phyloP scores from a whole-genome alignment of 139 green algal species.

The Coccomyxa sp. region DNA sequence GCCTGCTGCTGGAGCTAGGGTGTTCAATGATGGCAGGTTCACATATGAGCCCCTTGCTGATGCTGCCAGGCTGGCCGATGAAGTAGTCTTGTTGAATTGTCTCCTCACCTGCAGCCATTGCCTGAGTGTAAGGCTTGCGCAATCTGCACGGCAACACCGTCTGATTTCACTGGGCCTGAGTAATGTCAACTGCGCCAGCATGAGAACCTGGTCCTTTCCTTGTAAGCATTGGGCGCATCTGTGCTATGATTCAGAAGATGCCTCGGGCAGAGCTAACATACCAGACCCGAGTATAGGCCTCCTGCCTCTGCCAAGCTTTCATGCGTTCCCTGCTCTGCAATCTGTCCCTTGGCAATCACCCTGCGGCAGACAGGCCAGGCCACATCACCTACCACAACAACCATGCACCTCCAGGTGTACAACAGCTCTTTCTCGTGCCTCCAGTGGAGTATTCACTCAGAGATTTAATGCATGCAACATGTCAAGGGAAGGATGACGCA shows the following conservation, averaged over 20 bases:
- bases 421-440: not conserved
- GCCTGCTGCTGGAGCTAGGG: not conserved
- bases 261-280: slow-evolving; percentile 36
- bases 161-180: too few species aligned
- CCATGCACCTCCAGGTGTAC: not conserved
- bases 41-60: not conserved
- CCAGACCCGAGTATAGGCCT: slow-evolving; percentile 54
- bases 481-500: not conserved
- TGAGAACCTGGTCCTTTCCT: too few species aligned
- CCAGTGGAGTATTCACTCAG: not conserved
- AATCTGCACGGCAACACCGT: too few species aligned
- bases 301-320: slow-evolving; percentile 42
- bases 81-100: not conserved
- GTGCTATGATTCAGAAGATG: not conserved
- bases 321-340: slow-evolving; percentile 58
- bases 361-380: slow-evolving; percentile 4
- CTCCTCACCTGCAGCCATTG: not conserved
- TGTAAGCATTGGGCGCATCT: too few species aligned
- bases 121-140: too few species aligned
- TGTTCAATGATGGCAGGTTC: not conserved
- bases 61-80: not conserved
- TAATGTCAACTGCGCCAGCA: too few species aligned
- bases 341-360: slow-evolving; percentile 47
- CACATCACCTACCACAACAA: not conserved
- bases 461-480: not conserved